Percentiles rank a stretch among this genome's conserved stretches.
Conservation (phyloP, 2,329 filamentous ascomycete species). For the Alternaria gaisen region DNA sequence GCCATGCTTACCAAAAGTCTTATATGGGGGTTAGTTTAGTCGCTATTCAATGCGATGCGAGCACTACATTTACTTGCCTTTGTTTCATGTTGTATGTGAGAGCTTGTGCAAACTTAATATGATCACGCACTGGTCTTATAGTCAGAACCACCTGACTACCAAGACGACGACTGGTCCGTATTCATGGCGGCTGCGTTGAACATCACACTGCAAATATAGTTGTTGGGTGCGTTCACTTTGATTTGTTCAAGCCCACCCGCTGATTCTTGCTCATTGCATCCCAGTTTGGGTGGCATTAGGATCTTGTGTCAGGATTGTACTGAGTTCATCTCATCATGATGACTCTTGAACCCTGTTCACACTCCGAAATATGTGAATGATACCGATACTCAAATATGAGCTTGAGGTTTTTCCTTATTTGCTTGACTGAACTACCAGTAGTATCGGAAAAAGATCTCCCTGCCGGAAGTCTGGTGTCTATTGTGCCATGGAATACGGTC, state of each 20-base stretch:
- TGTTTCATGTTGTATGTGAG: background rate
- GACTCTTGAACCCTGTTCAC: no score
- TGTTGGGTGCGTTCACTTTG: background rate
- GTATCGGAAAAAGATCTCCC: no score
- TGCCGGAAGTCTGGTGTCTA: no score
- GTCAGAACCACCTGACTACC: background rate
- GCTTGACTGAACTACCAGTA: no score
- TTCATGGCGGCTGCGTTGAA: background rate
- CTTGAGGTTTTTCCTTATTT: no score
- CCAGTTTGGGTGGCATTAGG: background rate
- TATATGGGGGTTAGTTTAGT: constrained; percentile 4
- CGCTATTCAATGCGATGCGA: constrained; percentile 13
- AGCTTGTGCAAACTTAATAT: background rate
- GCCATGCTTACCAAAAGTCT: constrained; percentile 27
- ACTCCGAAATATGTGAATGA: no score
- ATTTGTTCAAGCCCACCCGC: background rate
- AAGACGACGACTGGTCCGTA: background rate
- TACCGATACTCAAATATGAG: no score
- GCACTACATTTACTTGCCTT: background rate
- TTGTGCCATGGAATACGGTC: background rate
- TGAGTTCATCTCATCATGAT: background rate
- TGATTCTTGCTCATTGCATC: background rate
- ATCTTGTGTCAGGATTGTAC: background rate
- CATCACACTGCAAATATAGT: background rate
- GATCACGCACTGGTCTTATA: background rate